A percentile compares a stretch with the other conserved stretches of the same genome.
Conservation (phyloP, 2,329 filamentous ascomycete genomes). For the Lachnellula cervina region DNA sequence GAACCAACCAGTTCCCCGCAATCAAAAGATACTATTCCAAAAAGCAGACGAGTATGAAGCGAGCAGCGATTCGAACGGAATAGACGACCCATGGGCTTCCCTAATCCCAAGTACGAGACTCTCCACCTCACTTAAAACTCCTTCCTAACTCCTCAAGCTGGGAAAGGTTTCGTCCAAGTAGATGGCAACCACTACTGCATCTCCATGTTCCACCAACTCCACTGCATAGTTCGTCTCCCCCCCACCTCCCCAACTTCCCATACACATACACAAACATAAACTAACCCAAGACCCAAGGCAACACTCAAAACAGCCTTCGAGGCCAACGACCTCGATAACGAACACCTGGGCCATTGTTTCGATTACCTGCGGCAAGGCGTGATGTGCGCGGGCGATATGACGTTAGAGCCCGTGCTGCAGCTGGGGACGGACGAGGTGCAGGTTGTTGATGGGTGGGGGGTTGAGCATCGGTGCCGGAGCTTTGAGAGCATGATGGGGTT, state of each 20-base stretch:
- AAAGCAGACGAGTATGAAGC: background rate
- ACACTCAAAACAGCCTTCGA: conserved; percentile 13
- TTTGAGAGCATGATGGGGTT: conserved; percentile 9
- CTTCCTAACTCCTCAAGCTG: background rate
- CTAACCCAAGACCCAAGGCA: background rate
- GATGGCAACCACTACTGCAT: conserved; percentile 6
- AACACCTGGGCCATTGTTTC: conserved; percentile 13
- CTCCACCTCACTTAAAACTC: background rate
- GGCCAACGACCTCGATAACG: background rate
- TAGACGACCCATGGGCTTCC: background rate
- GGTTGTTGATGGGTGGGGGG: conserved; percentile 11
- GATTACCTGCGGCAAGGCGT: conserved; percentile 17
- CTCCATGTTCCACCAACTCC: conserved; percentile 14
- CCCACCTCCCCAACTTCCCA: too few species aligned
- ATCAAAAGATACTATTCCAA: background rate
- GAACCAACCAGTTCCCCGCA: background rate
- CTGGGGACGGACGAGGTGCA: background rate
- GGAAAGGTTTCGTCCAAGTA: conserved; percentile 10
- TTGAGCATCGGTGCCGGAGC: conserved; percentile 9
- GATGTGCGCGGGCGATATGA: conserved; percentile 19
- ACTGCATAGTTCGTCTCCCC: conserved; percentile 9
- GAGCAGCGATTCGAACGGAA: background rate
- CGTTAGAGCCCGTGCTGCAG: conserved; percentile 6
- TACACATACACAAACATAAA: too few species aligned
- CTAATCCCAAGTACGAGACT: background rate